Conservation (phyloP, 1,284 basidiomycete genomes). For the Leccinum angustisporum region DNA sequence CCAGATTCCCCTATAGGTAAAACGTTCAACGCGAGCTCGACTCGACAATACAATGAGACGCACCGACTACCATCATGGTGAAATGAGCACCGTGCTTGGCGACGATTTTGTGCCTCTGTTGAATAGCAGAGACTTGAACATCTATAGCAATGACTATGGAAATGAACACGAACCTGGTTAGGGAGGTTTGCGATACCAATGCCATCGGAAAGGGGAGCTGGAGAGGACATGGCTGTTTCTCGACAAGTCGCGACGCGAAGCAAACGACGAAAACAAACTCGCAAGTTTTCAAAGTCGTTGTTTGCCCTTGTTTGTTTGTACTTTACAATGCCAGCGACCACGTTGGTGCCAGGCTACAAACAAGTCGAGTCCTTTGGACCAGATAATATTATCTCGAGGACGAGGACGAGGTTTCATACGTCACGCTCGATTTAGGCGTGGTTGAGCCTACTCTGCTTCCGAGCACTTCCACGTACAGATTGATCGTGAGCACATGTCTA, state of each 20-base stretch:
- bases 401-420: constrained; percentile 63
- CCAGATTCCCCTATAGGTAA: constrained; percentile 91
- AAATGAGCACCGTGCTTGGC: constrained; percentile 97
- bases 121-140: constrained; percentile 5
- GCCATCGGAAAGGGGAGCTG: constrained; percentile 50
- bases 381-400: constrained; percentile 59
- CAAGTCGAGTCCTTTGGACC: constrained; percentile 61
- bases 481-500: constrained; percentile 56
- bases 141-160: not conserved
- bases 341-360: constrained; percentile 51
- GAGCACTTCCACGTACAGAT: constrained; percentile 60
- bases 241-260: constrained; percentile 11
- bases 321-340: not conserved
- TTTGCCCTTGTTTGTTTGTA: constrained; percentile 28
- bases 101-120: constrained; percentile 91
- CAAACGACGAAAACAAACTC: constrained; percentile 23
- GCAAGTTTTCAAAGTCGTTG: constrained; percentile 21
- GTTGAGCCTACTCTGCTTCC: constrained; percentile 74
- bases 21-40: not conserved
- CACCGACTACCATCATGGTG: constrained; percentile 99
- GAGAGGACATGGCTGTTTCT: constrained; percentile 26
- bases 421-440: constrained; percentile 68
- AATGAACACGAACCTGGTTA: constrained; percentile 80
- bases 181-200: constrained; percentile 94
- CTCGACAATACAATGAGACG: constrained; percentile 34